Conservation (phyloP, 2,329 filamentous ascomycete genomes). For the Triangularia setosa region DNA sequence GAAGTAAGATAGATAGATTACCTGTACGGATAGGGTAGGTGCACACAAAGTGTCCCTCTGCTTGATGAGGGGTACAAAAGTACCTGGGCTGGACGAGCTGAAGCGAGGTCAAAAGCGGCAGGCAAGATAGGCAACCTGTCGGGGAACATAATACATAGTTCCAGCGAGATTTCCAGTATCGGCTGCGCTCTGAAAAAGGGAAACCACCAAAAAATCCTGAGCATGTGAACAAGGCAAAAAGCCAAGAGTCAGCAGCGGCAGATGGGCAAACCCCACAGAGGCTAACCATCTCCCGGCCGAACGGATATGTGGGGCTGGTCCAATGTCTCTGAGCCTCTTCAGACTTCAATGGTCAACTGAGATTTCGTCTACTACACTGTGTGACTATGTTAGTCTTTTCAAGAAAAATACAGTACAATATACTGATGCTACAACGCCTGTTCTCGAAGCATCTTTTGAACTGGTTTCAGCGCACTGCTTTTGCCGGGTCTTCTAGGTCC, state of each 20-base stretch:
- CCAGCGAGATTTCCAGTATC: not conserved
- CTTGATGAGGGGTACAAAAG: not conserved
- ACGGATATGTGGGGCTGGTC: conserved; percentile 18
- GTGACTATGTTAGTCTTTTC: not conserved
- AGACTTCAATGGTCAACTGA: not conserved
- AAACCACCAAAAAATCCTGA: not conserved
- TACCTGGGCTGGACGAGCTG: not conserved
- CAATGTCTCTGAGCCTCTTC: not conserved
- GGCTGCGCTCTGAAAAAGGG: not conserved
- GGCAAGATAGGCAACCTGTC: not conserved
- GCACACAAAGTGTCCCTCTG: not conserved
- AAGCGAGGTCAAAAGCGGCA: not conserved
- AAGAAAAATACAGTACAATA: not conserved
- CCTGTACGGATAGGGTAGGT: not conserved
- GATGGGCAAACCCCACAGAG: not conserved
- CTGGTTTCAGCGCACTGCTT: not conserved
- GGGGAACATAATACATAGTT: not conserved
- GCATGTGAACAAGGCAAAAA: conserved; percentile 7
- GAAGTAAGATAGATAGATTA: not conserved
- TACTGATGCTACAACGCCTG: not conserved
- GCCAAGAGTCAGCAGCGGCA: not conserved
- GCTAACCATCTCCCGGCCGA: conserved; percentile 15
- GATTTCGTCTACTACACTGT: not conserved
- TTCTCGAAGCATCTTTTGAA: not conserved
- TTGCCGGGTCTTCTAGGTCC: not conserved